These are phyloP conservation scores for Krasilnikovozyma curviuscula DNA, from an alignment of 768 basidiomycete genomes.

Conservation along the genomic window DNA sequence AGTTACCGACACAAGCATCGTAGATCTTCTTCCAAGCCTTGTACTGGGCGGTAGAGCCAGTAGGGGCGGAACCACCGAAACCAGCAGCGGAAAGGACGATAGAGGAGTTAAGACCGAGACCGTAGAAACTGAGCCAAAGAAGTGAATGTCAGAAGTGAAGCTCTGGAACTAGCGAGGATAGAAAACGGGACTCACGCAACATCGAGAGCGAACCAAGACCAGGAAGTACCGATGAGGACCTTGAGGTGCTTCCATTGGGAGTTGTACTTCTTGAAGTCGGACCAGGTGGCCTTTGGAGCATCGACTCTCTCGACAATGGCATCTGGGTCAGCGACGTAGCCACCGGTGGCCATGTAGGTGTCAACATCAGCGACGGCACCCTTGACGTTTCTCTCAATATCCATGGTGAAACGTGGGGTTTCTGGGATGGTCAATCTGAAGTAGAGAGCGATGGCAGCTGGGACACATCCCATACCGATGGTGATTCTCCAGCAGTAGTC, in stretches of 20 bases:
- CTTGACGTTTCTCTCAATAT: constrained; percentile 63
- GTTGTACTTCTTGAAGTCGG: constrained; percentile 48
- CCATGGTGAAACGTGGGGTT: constrained; percentile 79
- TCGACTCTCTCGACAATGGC: constrained; percentile 41
- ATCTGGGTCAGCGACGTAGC: constrained; percentile 35
- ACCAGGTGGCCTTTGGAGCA: constrained; percentile 46
- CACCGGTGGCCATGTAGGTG: constrained; percentile 39
- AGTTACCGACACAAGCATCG: constrained; percentile 26
- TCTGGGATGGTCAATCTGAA: constrained; percentile 75
- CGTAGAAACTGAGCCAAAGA: constrained; percentile 57
- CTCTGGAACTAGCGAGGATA: neutral
- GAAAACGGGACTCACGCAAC: neutral
- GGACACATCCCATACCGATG: constrained; percentile 71
- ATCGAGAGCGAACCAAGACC: constrained; percentile 78
- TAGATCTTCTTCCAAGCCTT: constrained; percentile 20
- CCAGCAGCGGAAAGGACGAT: constrained; percentile 53
- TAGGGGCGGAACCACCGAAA: constrained; percentile 33
- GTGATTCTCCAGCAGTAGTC: constrained; percentile 76
- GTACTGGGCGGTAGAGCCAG: constrained; percentile 13
- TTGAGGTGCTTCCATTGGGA: constrained; percentile 58
- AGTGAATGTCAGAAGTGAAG: neutral
- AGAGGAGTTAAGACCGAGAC: constrained; percentile 63
- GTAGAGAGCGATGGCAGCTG: constrained; percentile 61
- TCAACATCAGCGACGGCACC: constrained; percentile 58
- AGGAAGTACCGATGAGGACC: constrained; percentile 54